Percentiles rank a stretch among this genome's conserved stretches.
These are phyloP conservation scores for Elaeis guineensis DNA, from an alignment of 176 grass and related monocot genomes.

Conservation along the genomic window DNA sequence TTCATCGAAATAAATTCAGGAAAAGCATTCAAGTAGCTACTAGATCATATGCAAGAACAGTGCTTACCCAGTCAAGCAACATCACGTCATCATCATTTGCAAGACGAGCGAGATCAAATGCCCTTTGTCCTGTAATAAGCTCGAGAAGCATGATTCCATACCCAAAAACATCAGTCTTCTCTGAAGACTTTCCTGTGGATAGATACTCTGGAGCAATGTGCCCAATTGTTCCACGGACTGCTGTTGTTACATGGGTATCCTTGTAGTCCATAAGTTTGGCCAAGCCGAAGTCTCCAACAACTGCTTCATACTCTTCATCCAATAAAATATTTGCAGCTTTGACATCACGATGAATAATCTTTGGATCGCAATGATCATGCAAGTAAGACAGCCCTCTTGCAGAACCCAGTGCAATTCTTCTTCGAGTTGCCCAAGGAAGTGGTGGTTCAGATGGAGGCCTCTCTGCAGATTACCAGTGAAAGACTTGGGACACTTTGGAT, in stretches of 20 bases:
- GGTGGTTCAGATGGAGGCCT: constrained; percentile 58
- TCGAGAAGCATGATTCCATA: constrained; percentile 93
- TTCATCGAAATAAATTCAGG: too few relatives aligned
- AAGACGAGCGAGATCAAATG: constrained; percentile 84
- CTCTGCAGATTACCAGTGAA: constrained; percentile 27
- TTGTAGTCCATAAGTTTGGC: constrained; percentile 93
- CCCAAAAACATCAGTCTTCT: constrained; percentile 90
- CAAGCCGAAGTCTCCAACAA: constrained; percentile 83
- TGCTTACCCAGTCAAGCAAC: constrained; percentile 82
- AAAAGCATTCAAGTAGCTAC: too few relatives aligned
- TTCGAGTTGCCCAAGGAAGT: constrained; percentile 67
- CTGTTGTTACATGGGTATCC: constrained; percentile 92
- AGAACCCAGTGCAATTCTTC: constrained; percentile 72
- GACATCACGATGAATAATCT: constrained; percentile 85
- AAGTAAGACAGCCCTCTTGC: constrained; percentile 74
- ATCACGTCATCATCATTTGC: constrained; percentile 92
- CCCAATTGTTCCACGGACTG: constrained; percentile 81
- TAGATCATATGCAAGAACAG: background rate
- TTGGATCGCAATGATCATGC: constrained; percentile 81
- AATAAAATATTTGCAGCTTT: constrained; percentile 87
- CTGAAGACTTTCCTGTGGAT: constrained; percentile 79
- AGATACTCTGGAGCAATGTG: constrained; percentile 93
- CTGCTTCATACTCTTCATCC: constrained; percentile 79
- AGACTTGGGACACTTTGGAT: too few relatives aligned
- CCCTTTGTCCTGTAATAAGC: constrained; percentile 83